Base-by-base conservation (phyloP, 2,329 filamentous ascomycete genomes). In the Rutstroemia sp. region DNA sequence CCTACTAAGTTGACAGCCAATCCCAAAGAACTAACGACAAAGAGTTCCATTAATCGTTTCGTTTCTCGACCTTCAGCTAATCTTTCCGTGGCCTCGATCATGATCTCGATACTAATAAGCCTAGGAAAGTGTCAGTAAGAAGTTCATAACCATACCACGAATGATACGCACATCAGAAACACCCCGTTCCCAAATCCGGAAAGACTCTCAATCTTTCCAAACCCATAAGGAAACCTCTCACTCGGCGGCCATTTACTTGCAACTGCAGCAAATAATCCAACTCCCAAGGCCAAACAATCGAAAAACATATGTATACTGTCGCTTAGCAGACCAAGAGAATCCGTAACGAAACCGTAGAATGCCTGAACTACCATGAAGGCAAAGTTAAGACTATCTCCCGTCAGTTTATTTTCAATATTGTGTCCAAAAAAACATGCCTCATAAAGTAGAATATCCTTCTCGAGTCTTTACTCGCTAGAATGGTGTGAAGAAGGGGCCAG, bases 301-400 rank as follows among this genome's bases (percentile, higher is more conserved):
- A 99, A 97, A 67, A 99, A 92, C 94, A 99, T 99, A 73, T 99
- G 94, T 61, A 99, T 94, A 67, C 92, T 97, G 72, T 99, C 94
- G 63, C 91, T 96, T 17, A 99, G 81, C n/a, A 99, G 78, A 2
- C 94, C 94, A 5, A 99, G 76, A 0, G 94, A 99, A 63, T 95
- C 92, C 3, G 91, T 97, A 10, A 94, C 75, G 65, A 94, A 95
- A 49, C 94, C 94, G 68, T 99, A 99, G 60, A 92, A 90, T 42
- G 92, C 88, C 67, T 99, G 94, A 1, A 99, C 83, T 37, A 88
- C 75, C 94, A 99, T 99, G 71, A 99, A 99, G 6, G 78, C 79
- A 64, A 99, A 91, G 69, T 99, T 99, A 55, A 99, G 80, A 60
- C 90, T 95, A 51, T 12, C 42, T 21, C 42, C 14, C 12, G 30